phyloP scores from a whole-genome alignment of 2,329 filamentous ascomycete species.

The Calonectria pseudoreteaudii region DNA sequence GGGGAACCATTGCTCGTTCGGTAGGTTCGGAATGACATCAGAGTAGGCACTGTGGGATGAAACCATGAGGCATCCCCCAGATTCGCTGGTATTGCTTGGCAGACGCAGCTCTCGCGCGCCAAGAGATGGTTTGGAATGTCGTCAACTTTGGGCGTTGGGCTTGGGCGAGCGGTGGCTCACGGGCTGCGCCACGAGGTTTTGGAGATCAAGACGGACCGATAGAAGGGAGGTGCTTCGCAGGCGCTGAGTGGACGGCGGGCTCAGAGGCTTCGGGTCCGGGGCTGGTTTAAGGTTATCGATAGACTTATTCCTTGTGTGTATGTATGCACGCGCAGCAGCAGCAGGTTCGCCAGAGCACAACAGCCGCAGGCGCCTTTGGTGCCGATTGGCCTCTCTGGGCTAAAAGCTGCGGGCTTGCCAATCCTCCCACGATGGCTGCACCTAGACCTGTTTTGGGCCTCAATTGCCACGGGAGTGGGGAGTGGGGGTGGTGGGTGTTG shows the following conservation, averaged over 20 bases:
- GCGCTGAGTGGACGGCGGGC: not conserved
- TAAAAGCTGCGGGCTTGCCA: not conserved
- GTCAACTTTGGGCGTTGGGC: not conserved
- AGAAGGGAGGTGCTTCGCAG: not conserved
- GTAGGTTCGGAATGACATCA: constrained; percentile 8
- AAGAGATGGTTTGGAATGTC: constrained; percentile 12
- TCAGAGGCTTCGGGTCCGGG: not conserved
- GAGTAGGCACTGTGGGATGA: too few relatives aligned
- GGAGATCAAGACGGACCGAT: constrained; percentile 4
- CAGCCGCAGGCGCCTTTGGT: not conserved
- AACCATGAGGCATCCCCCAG: not conserved
- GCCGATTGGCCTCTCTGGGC: not conserved
- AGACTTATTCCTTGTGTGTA: constrained; percentile 28
- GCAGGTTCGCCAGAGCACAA: not conserved
- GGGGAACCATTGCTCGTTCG: not conserved
- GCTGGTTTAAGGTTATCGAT: constrained; percentile 39
- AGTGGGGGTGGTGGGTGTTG: not conserved
- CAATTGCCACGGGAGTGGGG: not conserved
- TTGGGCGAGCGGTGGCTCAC: not conserved
- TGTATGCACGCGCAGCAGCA: not conserved
- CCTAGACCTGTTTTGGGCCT: constrained; percentile 26
- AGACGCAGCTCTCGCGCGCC: not conserved
- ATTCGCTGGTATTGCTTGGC: not conserved
- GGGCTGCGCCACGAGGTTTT: constrained; percentile 8
- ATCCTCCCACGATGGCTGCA: constrained; percentile 27